A percentile compares a stretch with the other conserved stretches of the same genome.
Conservation (phyloP, 1,139 yeast species). For the Geotrichum europaeum region DNA sequence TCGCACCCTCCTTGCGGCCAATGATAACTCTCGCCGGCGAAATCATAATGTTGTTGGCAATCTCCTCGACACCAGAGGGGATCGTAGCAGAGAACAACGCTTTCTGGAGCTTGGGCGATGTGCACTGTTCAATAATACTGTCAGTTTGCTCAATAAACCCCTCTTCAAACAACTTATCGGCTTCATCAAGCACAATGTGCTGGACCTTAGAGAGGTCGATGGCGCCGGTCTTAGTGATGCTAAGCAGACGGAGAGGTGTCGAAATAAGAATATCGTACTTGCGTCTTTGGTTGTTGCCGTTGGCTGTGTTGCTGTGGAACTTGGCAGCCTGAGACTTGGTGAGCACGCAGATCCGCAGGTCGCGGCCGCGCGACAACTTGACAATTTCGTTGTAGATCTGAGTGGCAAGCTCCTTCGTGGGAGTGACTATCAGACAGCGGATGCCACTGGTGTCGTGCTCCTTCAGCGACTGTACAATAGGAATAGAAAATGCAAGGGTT, state of each 20-base stretch:
- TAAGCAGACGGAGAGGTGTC: conserved; percentile 85
- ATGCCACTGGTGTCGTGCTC: conserved; percentile 41
- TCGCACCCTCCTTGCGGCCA: conserved; percentile 94
- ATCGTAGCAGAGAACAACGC: conserved; percentile 93
- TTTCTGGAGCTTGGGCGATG: conserved; percentile 46
- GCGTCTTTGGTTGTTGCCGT: conserved; percentile 45
- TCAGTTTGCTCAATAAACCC: conserved; percentile 93
- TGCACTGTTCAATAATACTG: conserved; percentile 65
- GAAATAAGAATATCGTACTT: conserved; percentile 78
- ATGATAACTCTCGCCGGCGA: conserved; percentile 81
- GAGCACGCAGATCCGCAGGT: conserved; percentile 59
- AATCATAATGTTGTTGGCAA: conserved; percentile 78
- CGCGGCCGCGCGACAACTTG: conserved; percentile 45
- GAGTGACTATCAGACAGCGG: conserved; percentile 77
- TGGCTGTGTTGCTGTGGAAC: conserved; percentile 44
- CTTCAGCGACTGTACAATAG: conserved; percentile 53
- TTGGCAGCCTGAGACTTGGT: conserved; percentile 73
- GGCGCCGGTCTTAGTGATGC: conserved; percentile 57
- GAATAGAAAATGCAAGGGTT: conserved; percentile 92
- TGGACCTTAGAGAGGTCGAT: conserved; percentile 60
- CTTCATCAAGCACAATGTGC: conserved; percentile 85
- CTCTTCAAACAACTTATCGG: conserved; percentile 86
- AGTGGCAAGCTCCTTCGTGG: conserved; percentile 85
- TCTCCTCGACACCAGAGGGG: conserved; percentile 87
- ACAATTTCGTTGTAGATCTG: conserved; percentile 74